Evolutionary conservation across 2,329 filamentous ascomycete species (phyloP).

Genomic region (Cordyceps cicadae): DNA sequence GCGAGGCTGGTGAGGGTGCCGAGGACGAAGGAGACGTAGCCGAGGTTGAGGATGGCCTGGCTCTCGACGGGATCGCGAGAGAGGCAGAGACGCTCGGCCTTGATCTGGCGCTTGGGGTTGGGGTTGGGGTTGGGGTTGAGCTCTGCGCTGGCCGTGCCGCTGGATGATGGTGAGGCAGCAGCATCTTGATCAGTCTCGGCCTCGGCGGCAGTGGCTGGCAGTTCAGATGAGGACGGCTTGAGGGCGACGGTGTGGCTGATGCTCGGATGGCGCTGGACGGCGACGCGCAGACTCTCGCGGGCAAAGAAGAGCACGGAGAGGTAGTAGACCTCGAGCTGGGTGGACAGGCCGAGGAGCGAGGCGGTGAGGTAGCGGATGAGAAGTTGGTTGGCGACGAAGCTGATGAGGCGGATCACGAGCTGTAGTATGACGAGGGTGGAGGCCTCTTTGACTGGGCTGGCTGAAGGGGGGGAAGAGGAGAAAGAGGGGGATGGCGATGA

Average conservation of each 20-base stretch:
- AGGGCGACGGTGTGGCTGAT: slow-evolving; percentile 5
- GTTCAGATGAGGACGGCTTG: background rate
- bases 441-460: slow-evolving; percentile 56
- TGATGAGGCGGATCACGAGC: slow-evolving; percentile 75
- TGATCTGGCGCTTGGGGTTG: no score
- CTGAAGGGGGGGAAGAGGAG: background rate
- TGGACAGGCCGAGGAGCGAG: slow-evolving; percentile 71
- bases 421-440: slow-evolving; percentile 84
- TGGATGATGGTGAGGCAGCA: background rate
- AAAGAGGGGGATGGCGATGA: background rate
- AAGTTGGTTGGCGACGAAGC: slow-evolving; percentile 86
- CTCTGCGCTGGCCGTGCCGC: background rate
- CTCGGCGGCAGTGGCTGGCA: background rate
- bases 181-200: background rate
- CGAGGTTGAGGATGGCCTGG: slow-evolving; percentile 81
- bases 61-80: slow-evolving; percentile 27
- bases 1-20: slow-evolving; percentile 56
- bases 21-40: slow-evolving; percentile 66
- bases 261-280: slow-evolving; percentile 66
- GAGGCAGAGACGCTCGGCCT: background rate
- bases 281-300: slow-evolving; percentile 82
- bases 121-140: background rate
- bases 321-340: slow-evolving; percentile 88
- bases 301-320: slow-evolving; percentile 93
- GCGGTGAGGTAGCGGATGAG: slow-evolving; percentile 84